Evolutionary conservation across 108 stramenopile genomes (phyloP).

Genomic region (Skeletonema menzelii): DNA sequence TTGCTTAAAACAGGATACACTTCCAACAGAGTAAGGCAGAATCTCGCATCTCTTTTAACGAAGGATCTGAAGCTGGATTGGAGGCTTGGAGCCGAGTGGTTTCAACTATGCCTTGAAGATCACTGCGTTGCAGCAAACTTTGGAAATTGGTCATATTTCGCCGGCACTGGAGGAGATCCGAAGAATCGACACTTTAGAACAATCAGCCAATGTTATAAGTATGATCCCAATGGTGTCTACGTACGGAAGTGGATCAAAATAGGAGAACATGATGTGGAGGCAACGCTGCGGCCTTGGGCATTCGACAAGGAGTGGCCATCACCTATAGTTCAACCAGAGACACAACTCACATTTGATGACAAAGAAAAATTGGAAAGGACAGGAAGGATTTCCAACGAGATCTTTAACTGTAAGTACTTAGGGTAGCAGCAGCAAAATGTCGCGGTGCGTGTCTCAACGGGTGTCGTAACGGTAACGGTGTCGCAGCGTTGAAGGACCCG

Average conservation of each 20-base stretch:
- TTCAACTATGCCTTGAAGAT: constrained; percentile 84
- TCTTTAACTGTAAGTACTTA: no score
- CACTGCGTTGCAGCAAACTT: constrained; percentile 89
- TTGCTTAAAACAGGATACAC: constrained; percentile 84
- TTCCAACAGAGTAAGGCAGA: constrained; percentile 92
- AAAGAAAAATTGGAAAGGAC: constrained; percentile 27
- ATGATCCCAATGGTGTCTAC: constrained; percentile 77
- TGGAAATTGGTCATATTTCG: constrained; percentile 90
- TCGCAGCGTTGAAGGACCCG: background rate
- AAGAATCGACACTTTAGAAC: constrained; percentile 77
- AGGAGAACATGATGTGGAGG: constrained; percentile 23
- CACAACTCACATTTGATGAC: constrained; percentile 71
- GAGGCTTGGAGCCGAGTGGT: constrained; percentile 88
- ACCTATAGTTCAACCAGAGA: constrained; percentile 53
- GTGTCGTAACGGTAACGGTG: no score
- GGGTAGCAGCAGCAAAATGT: no score
- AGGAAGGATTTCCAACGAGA: constrained; percentile 26
- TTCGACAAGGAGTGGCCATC: constrained; percentile 31
- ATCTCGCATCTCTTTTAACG: constrained; percentile 84
- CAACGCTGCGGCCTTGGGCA: constrained; percentile 65
- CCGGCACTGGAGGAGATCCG: constrained; percentile 84
- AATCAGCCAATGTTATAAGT: constrained; percentile 70
- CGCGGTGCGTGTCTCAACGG: no score
- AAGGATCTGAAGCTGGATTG: constrained; percentile 88
- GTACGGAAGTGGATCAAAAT: constrained; percentile 82